phyloP scores from a whole-genome alignment of 2,329 filamentous ascomycete species.

The Microdochium nivale region DNA sequence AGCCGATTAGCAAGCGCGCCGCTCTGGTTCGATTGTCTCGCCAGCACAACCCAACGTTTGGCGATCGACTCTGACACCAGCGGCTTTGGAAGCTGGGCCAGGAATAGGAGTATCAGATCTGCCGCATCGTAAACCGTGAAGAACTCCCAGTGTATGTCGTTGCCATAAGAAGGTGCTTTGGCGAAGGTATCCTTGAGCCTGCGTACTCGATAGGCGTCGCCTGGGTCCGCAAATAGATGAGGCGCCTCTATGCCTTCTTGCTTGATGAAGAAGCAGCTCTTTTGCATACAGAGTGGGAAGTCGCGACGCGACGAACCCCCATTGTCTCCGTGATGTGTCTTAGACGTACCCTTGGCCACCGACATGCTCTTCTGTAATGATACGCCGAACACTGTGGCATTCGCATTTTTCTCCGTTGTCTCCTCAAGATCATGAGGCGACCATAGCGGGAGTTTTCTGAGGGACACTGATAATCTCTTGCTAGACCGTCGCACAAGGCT shows the following conservation, averaged over 20 bases:
- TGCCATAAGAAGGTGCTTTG: conserved; percentile 25
- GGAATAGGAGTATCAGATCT: conserved; percentile 27
- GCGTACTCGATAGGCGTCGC: conserved; percentile 21
- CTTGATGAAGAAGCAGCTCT: conserved; percentile 28
- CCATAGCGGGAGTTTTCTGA: conserved; percentile 23
- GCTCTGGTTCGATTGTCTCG: conserved; percentile 26
- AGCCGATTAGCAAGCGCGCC: conserved; percentile 23
- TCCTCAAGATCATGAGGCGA: conserved; percentile 14
- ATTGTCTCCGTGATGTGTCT: conserved; percentile 26
- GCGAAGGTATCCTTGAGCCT: conserved; percentile 28
- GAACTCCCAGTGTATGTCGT: conserved; percentile 24
- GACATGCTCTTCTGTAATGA: conserved; percentile 29
- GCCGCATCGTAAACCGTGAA: conserved; percentile 32
- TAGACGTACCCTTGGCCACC: conserved; percentile 27
- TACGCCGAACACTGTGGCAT: conserved; percentile 28
- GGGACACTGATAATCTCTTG: conserved; percentile 20
- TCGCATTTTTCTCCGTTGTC: conserved; percentile 12
- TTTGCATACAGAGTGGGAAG: conserved; percentile 32
- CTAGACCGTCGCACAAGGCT: conserved; percentile 19
- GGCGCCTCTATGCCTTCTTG: conserved; percentile 23
- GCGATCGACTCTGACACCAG: conserved; percentile 27
- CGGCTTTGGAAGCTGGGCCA: conserved; percentile 28
- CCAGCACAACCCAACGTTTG: conserved; percentile 30
- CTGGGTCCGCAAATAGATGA: conserved; percentile 27
- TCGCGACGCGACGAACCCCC: conserved; percentile 24